Percentiles rank a stretch among this genome's conserved stretches.
Evolutionary conservation across 805 yeast species (phyloP).

Genomic region (Candida odintsovae): DNA sequence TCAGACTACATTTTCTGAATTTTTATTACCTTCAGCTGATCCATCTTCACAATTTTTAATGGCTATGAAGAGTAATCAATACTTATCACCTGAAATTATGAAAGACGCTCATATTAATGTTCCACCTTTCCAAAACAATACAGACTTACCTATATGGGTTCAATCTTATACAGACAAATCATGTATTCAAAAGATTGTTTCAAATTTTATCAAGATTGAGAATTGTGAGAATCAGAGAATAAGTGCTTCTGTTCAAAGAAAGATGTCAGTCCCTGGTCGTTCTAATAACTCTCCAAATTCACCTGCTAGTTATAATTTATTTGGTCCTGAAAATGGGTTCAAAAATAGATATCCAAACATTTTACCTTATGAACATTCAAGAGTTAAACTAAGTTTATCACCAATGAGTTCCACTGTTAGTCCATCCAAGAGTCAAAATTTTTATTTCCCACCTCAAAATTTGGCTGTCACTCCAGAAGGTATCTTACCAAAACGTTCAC

Average conservation of each 20-base stretch:
- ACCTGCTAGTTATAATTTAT: constrained; percentile 6
- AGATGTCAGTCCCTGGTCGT: constrained; percentile 6
- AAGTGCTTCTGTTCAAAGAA: constrained; percentile 13
- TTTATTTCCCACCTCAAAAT: constrained; percentile 2
- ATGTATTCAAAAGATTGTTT: constrained; percentile 20
- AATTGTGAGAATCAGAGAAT: constrained; percentile 27
- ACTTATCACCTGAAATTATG: constrained; percentile 4
- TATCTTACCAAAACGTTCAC: background rate
- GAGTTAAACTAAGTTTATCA: constrained; percentile 31
- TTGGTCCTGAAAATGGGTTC: constrained; percentile 60
- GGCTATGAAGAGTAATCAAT: constrained; percentile 18
- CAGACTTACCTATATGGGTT: constrained; percentile 29
- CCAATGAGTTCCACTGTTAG: constrained; percentile 21
- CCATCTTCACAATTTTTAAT: constrained; percentile 18
- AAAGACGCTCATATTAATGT: constrained; percentile 5
- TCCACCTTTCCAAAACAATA: constrained; percentile 7
- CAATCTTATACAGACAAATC: constrained; percentile 13
- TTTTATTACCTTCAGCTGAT: constrained; percentile 21
- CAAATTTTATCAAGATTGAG: constrained; percentile 29
- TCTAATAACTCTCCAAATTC: constrained; percentile 7
- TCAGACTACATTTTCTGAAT: constrained; percentile 14
- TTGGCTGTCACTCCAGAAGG: background rate
- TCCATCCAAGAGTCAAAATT: constrained; percentile 1
- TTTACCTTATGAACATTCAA: constrained; percentile 58
- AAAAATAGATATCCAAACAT: constrained; percentile 80